These are phyloP conservation scores for Aureobasidium pullulans DNA, from an alignment of 2,329 filamentous ascomycete genomes.

Conservation along the genomic window DNA sequence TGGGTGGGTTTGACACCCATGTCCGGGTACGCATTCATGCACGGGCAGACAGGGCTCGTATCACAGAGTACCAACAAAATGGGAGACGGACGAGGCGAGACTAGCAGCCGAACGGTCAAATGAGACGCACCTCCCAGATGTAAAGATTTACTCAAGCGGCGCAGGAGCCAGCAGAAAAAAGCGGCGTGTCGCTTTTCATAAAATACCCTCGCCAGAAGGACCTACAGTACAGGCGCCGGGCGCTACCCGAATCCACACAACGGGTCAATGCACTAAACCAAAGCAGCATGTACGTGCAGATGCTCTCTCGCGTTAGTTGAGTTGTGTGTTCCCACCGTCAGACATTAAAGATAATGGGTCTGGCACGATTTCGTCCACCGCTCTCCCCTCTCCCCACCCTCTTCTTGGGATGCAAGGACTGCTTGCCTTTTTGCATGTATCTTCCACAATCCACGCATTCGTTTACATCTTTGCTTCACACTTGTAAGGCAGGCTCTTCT, in stretches of 20 bases:
- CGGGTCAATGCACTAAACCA: conserved; percentile 14
- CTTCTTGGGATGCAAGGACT: conserved; percentile 10
- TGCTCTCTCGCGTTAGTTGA: conserved; percentile 14
- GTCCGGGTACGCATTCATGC: conserved; percentile 5
- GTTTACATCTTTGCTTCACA: neutral
- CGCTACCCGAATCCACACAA: conserved; percentile 13
- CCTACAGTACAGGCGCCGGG: conserved; percentile 12
- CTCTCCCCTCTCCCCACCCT: conserved; percentile 7
- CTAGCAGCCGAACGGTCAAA: conserved; percentile 8
- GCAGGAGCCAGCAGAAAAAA: conserved; percentile 5
- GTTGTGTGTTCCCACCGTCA: conserved; percentile 12
- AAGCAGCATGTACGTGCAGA: conserved; percentile 15
- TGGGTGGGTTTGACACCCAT: conserved; percentile 7
- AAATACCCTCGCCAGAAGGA: conserved; percentile 11
- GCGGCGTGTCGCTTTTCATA: conserved; percentile 6
- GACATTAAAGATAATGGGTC: conserved; percentile 14
- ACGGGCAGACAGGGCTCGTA: conserved; percentile 8
- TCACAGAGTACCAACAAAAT: conserved; percentile 8
- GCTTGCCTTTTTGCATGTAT: conserved; percentile 10
- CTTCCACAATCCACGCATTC: neutral
- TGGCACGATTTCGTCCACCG: conserved; percentile 13
- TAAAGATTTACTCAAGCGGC: conserved; percentile 5
- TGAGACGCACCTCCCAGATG: neutral
- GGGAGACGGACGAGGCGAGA: conserved; percentile 2
- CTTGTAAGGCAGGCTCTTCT: conserved; percentile 4